Conservation (phyloP, 306 rosid genomes). For the Cucumis hystrix region DNA sequence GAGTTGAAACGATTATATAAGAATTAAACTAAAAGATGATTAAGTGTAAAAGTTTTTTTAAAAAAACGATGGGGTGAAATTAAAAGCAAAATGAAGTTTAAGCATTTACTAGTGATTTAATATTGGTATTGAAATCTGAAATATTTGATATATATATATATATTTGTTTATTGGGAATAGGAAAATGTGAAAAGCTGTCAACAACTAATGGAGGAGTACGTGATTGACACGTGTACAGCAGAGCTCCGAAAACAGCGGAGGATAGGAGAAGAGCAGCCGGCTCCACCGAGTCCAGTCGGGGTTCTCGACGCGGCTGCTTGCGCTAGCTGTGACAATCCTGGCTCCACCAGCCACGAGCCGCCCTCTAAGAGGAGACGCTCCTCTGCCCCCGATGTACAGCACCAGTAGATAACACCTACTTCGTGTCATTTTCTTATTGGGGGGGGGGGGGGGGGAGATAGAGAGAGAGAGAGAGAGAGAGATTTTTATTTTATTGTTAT, state of each 20-base stretch:
- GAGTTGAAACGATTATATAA: too few species aligned
- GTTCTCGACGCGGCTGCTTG: conserved; percentile 58
- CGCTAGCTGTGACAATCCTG: conserved; percentile 35
- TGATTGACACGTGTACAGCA: conserved; percentile 48
- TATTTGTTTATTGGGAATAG: conserved; percentile 20
- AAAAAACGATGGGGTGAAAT: too few species aligned
- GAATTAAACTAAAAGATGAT: too few species aligned
- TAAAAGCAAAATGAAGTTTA: too few species aligned
- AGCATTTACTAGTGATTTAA: background rate
- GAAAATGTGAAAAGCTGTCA: conserved; percentile 74
- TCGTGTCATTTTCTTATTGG: background rate
- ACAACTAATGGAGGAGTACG: conserved; percentile 60
- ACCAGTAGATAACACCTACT: conserved; percentile 14
- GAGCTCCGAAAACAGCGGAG: conserved; percentile 9
- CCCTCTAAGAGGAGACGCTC: conserved; percentile 28
- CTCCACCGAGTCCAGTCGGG: conserved; percentile 53
- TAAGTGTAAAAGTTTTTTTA: too few species aligned
- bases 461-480: background rate
- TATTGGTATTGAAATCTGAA: too few species aligned
- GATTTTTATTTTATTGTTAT: background rate
- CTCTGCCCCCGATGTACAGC: conserved; percentile 23
- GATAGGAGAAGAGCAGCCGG: conserved; percentile 9
- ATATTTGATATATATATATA: background rate
- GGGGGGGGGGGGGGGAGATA: background rate
- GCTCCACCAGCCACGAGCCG: conserved; percentile 1